A percentile compares a stretch with the other conserved stretches of the same genome.
Conservation (phyloP, 108 stramenopile species). For the Epipyxis sp. region DNA sequence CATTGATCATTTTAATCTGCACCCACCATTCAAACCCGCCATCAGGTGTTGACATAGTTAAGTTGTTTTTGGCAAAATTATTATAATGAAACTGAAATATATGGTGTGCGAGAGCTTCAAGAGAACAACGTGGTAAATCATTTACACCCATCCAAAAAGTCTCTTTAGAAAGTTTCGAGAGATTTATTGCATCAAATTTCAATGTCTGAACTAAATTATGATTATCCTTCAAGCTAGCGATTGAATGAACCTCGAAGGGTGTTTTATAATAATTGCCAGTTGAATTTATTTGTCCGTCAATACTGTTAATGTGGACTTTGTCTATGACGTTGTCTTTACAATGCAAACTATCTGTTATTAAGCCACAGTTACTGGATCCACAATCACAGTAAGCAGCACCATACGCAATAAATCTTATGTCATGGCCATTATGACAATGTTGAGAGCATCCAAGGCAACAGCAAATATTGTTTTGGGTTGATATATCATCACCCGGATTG, state of each 20-base stretch:
- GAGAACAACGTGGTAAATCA: neutral
- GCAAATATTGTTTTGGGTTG: neutral
- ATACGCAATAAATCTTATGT: conserved; percentile 1
- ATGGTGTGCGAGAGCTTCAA: neutral
- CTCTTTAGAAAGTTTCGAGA: too few relatives aligned
- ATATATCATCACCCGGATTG: too few relatives aligned
- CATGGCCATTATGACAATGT: conserved; percentile 8
- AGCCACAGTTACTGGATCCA: neutral
- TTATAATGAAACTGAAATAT: neutral
- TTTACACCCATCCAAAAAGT: conserved; percentile 1
- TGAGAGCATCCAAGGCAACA: conserved; percentile 4
- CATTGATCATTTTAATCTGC: neutral
- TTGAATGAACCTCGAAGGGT: neutral
- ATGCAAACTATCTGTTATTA: neutral
- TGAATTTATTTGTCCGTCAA: neutral
- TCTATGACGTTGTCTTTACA: neutral
- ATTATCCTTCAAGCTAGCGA: neutral
- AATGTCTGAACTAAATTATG: neutral
- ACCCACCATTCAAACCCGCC: conserved; percentile 21
- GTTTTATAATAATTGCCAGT: neutral
- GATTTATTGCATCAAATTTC: neutral
- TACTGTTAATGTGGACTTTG: neutral
- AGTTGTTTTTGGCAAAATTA: neutral
- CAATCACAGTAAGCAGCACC: conserved; percentile 21
- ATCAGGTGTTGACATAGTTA: neutral